Conservation (phyloP, 2,329 filamentous ascomycete species). For the Neonectria magnoliae region DNA sequence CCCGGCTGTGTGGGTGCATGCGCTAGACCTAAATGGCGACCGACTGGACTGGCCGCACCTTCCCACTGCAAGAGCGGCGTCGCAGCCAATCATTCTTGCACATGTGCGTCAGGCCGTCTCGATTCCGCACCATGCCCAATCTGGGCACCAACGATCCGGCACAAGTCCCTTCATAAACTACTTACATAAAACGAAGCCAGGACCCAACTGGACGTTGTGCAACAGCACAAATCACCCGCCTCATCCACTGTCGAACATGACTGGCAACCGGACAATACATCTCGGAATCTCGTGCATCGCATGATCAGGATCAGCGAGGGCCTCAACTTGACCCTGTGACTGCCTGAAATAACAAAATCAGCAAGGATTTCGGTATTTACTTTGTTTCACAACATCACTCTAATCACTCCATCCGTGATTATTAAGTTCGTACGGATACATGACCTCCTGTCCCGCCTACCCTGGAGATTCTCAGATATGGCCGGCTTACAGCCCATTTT, state of each 20-base stretch:
- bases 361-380: neutral
- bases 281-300: constrained; percentile 1
- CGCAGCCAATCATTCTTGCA: constrained; percentile 37
- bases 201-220: neutral
- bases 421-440: neutral
- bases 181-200: neutral
- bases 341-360: neutral
- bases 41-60: constrained; percentile 28
- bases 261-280: neutral
- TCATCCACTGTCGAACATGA: neutral
- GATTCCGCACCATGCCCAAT: constrained; percentile 28
- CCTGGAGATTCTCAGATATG: neutral
- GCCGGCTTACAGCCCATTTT: neutral
- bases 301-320: neutral
- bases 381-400: neutral
- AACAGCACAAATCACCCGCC: neutral
- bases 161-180: neutral
- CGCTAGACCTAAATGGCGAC: constrained; percentile 43
- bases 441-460: neutral
- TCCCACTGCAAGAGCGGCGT: neutral
- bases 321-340: constrained; percentile 7
- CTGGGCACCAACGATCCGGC: neutral
- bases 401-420: no score
- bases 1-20: constrained; percentile 4
- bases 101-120: constrained; percentile 29